Evolutionary conservation across 2,329 filamentous ascomycete species (phyloP), one percentile per base, ranked within the genome.

Genomic region (Venturia nashicola): DNA sequence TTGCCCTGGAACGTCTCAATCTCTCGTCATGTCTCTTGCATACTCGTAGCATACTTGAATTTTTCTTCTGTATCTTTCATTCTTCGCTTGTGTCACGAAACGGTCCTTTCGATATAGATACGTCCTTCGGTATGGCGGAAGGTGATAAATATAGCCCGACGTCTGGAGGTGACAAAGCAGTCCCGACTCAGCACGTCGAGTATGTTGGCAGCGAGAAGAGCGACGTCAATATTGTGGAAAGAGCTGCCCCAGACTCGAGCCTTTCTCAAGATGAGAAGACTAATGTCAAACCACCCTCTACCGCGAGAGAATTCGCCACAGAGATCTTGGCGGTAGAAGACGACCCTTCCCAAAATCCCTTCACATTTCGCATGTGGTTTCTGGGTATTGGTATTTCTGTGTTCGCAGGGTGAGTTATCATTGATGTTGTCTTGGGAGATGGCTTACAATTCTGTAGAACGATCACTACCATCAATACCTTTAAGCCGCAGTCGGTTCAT

Each of bases 401-500:
- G 11, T 66, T 66, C 80, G 11, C 72, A 73, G 51, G 75, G 75
- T 44, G 79, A 32, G 46, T 20, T 1, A 9, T 7, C 5, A 7
- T n/a, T 12, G 4, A 59, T 20, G 1, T 14, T 8, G 5, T 27
- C 5, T 3, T 39, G 4, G n/a, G 20, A 63, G 4, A 5, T 23
- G 12, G 42, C 61, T 62, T 32, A 62, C 43, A 18, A 3, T 14
- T 14, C 43, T 48, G 40, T 32, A 63, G 61, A 27, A 63, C 61
- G 12, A 59, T 63, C 46, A 63, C 61, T 6, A 59, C 61, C 16
- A 63, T 63, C 39, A 63, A 63, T 27, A 63, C 61, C 51, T 80
- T 80, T 72, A 79, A 79, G 67, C 78, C 78, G 1, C 78, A 79
- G 67, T 72, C 71, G 4, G 75, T 81, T 60, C 73, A 68, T 36